A percentile compares a stretch with the other conserved stretches of the same genome.
phyloP scores from a whole-genome alignment of 345 rosid genomes.

The Trapa incisa region DNA sequence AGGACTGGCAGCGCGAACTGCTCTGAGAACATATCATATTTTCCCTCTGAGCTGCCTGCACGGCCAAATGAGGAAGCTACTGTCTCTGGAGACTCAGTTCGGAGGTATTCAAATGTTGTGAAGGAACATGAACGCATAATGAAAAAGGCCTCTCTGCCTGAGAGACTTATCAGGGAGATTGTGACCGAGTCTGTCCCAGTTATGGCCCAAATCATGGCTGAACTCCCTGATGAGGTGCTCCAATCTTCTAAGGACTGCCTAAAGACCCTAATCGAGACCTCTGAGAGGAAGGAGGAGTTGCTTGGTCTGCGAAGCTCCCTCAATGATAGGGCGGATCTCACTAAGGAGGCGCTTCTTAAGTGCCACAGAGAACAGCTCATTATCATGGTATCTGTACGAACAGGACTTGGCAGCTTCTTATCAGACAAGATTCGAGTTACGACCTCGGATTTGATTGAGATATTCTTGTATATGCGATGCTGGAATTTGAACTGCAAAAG shows the following conservation, averaged over 20 bases:
- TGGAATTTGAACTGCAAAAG: conserved; percentile 76
- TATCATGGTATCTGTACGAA: conserved; percentile 62
- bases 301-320: conserved; percentile 48
- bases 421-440: conserved; percentile 52
- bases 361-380: conserved; percentile 70
- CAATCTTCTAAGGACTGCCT: conserved; percentile 61
- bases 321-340: conserved; percentile 73
- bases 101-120: conserved; percentile 35
- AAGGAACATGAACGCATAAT: conserved; percentile 46
- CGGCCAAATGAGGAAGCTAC: conserved; percentile 35
- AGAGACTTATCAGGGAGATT: conserved; percentile 57
- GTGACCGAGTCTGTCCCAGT: conserved; percentile 58
- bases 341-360: conserved; percentile 67
- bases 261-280: conserved; percentile 33
- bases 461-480: conserved; percentile 65
- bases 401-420: conserved; percentile 55
- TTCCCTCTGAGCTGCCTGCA: conserved; percentile 90
- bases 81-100: conserved; percentile 57
- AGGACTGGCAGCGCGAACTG: conserved; percentile 25
- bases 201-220: conserved; percentile 54
- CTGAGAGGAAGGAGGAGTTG: conserved; percentile 66
- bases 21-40: conserved; percentile 65
- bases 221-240: conserved; percentile 59
- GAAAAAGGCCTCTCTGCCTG: conserved; percentile 44
- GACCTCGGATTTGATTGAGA: conserved; percentile 53